Evolutionary conservation across 1,284 basidiomycete genomes (phyloP).

Genomic region (Microbotryum intermedium): DNA sequence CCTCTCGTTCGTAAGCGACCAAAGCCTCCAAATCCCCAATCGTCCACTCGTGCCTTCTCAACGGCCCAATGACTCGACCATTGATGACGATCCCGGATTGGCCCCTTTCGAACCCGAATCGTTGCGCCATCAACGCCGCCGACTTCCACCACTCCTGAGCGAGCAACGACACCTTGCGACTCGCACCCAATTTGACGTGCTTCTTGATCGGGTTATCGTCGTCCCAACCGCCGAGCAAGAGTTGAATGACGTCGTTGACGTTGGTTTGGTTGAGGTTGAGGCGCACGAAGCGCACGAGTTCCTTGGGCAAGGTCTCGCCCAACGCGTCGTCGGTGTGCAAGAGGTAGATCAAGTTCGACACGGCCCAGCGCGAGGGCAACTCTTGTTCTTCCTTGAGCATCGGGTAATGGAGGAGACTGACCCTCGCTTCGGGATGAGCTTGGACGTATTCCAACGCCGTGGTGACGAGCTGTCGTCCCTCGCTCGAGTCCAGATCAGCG

Average conservation of each 20-base stretch:
- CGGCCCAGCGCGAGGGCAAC: slow-evolving; percentile 2
- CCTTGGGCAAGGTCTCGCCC: slow-evolving; percentile 7
- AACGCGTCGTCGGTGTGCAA: not conserved
- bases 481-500: slow-evolving; percentile 63
- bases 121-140: slow-evolving; percentile 18
- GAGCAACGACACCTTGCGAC: not conserved
- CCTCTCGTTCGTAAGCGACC: slow-evolving; percentile 60
- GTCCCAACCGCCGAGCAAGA: not conserved
- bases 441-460: slow-evolving; percentile 50
- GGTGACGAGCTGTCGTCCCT: slow-evolving; percentile 51
- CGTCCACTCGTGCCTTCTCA: slow-evolving; percentile 51
- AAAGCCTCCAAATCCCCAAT: slow-evolving; percentile 60
- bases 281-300: slow-evolving; percentile 13
- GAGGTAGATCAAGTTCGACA: slow-evolving; percentile 6
- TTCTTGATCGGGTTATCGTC: slow-evolving; percentile 8
- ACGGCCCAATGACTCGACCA: slow-evolving; percentile 66
- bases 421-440: slow-evolving; percentile 1
- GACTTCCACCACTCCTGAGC: slow-evolving; percentile 13
- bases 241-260: not conserved
- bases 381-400: not conserved
- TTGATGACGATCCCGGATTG: slow-evolving; percentile 62
- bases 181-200: not conserved
- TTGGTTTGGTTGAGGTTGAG: not conserved
- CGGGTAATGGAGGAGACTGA: slow-evolving; percentile 24
- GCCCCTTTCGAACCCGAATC: slow-evolving; percentile 51